Evolutionary conservation across 1,284 basidiomycete species (phyloP).

Genomic region (Boletus subluridellus): DNA sequence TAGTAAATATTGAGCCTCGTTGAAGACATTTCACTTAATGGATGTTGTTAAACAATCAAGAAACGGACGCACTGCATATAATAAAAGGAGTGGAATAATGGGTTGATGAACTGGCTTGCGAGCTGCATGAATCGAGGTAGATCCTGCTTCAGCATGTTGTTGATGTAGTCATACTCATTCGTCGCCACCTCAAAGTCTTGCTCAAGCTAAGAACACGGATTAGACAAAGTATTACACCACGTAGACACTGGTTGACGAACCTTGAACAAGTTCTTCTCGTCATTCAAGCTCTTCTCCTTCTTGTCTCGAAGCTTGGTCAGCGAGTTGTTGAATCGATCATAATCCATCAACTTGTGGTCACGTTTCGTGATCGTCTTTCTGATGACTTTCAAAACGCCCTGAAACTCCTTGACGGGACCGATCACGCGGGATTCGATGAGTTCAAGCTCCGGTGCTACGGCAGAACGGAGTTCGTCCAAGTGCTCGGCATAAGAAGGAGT

Average conservation of each 20-base stretch:
- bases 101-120: constrained; percentile 88
- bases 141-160: constrained; percentile 88
- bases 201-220: constrained; percentile 64
- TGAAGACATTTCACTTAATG: constrained; percentile 2
- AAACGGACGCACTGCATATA: constrained; percentile 89
- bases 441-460: constrained; percentile 89
- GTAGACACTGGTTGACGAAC: constrained; percentile 39
- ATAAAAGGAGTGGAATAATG: constrained; percentile 96
- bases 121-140: constrained; percentile 89
- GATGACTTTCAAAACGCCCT: constrained; percentile 82
- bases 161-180: constrained; percentile 96
- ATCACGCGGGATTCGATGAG: constrained; percentile 88
- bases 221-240: neutral
- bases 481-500: constrained; percentile 68
- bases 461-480: constrained; percentile 81
- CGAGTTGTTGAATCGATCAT: constrained; percentile 94
- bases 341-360: constrained; percentile 97
- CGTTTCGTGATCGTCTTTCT: constrained; percentile 94
- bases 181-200: constrained; percentile 96
- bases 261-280: constrained; percentile 96
- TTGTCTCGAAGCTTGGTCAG: constrained; percentile 94
- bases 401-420: constrained; percentile 86
- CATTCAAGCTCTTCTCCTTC: constrained; percentile 90
- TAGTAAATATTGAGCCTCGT: constrained; percentile 89
- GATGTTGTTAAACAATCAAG: neutral